Base-by-base conservation (phyloP, 1,139 yeast species). In the Blastobotrys petasosporus region DNA sequence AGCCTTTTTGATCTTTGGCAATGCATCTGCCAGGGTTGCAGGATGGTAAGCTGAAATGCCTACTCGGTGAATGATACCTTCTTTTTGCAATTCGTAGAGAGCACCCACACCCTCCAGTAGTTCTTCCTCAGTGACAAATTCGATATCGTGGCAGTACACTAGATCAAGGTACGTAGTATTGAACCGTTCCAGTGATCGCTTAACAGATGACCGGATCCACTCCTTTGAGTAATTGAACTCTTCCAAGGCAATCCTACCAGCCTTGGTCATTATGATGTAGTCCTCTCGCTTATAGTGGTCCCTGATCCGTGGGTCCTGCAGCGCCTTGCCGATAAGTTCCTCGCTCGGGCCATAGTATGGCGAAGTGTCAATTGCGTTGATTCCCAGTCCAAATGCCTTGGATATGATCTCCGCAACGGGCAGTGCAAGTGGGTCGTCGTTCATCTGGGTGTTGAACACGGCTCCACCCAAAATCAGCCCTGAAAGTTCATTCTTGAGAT, bases 291-390 rank as follows among this genome's bases (percentile, higher is more conserved):
- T 69, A 60, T 73, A 69, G 39, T 74, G 71, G 4, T 58, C 56
- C 5, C 60, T 56, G 36, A 80, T 58, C 7, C 67, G 51, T 5
- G 48, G 46, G 8, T 69, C 53, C 16, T 59, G 56, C 51, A 88
- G 67, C 0, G 90, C 90, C n/a, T 70, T 53, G 1, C 97, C 97
- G 3, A 85, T 62, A 13, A 88, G 59, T 29, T 67, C 71, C 60
- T 88, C 97, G 5, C 94, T 84, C 0, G 87, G 87, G 0, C 97
- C 97, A 60, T 88, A 88, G 64, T 86, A 88, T 2, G 96, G 95
- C 0, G 95, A 83, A 0, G 96, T 87, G 62, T 90, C 97, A 39
- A 88, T 71, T 2, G 95, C 92, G 45, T 74, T 76, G 51, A 85
- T 69, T 0, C 96, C 96, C 25, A 69, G 61, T 16, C 67, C 64